Conservation (phyloP, 1,139 yeast genomes). For the Nakaseomyces nivariensis region DNA sequence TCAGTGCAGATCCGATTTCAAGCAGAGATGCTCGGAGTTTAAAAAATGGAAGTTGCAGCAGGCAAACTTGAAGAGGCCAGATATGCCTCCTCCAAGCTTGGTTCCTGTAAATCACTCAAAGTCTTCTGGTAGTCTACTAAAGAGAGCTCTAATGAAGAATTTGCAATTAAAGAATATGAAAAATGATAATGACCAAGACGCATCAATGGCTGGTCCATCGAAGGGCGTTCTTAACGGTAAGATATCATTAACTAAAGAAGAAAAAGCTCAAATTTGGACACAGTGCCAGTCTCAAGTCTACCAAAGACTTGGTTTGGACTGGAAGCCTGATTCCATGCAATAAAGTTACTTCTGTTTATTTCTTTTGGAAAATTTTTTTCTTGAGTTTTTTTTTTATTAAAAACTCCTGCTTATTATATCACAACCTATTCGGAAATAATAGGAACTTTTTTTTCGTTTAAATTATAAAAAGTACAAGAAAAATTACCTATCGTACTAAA, state of each 20-base stretch:
- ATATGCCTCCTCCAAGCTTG: slow-evolving; percentile 29
- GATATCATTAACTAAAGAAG: slow-evolving; percentile 38
- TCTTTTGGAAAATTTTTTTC: no score
- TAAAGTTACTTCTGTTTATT: background rate
- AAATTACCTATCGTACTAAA: background rate
- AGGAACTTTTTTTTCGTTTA: background rate
- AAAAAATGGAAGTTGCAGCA: slow-evolving; percentile 32
- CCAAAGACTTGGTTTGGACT: slow-evolving; percentile 44
- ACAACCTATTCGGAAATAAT: slow-evolving; percentile 1
- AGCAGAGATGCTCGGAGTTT: slow-evolving; percentile 36
- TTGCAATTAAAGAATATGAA: slow-evolving; percentile 14
- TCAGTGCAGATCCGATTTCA: slow-evolving; percentile 53
- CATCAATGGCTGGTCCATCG: slow-evolving; percentile 2
- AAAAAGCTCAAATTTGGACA: slow-evolving; percentile 49
- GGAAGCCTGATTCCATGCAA: slow-evolving; percentile 41
- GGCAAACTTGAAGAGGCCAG: slow-evolving; percentile 21
- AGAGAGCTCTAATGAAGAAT: slow-evolving; percentile 24
- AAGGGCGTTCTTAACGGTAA: slow-evolving; percentile 11
- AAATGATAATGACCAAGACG: slow-evolving; percentile 3
- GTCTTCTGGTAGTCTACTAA: slow-evolving; percentile 13
- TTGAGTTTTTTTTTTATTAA: background rate
- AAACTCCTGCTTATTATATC: background rate
- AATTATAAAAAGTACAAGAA: no score
- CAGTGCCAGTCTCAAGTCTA: slow-evolving; percentile 50
- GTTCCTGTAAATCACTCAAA: slow-evolving; percentile 11